These are phyloP conservation scores for Eleusine indica DNA, from an alignment of 176 grass and related monocot genomes.

Conservation along the genomic window DNA sequence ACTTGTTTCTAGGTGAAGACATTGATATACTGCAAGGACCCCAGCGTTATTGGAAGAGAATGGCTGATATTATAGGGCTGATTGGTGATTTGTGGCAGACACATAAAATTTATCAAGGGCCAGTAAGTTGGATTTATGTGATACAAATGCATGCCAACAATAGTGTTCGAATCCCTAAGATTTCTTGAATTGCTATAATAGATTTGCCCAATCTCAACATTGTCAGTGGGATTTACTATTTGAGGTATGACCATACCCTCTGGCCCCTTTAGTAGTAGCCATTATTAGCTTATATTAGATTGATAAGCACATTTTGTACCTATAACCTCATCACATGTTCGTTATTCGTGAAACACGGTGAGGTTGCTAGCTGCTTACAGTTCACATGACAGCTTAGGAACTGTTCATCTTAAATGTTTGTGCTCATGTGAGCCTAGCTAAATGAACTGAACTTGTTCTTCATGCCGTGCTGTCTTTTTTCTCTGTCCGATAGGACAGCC, in stretches of 20 bases:
- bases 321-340: not conserved
- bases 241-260: not conserved
- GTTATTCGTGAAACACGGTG: not conserved
- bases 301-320: not conserved
- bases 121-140: not conserved
- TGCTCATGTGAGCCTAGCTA: not conserved
- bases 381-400: not conserved
- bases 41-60: not conserved
- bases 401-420: not conserved
- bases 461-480: not conserved
- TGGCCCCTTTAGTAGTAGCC: not conserved
- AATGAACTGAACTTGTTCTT: not conserved
- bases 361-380: not conserved
- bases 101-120: not conserved
- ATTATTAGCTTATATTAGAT: not conserved
- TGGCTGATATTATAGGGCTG: not conserved
- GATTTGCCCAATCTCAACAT: not conserved
- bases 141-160: not conserved
- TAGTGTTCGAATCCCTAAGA: not conserved
- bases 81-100: not conserved
- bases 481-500: not conserved
- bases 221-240: not conserved
- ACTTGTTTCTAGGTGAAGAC: not conserved
- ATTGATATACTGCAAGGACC: not conserved
- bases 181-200: not conserved